Evolutionary conservation across 2,329 filamentous ascomycete genomes (phyloP), one percentile per base, ranked within the genome.

Genomic region (Colletotrichum truncatum): DNA sequence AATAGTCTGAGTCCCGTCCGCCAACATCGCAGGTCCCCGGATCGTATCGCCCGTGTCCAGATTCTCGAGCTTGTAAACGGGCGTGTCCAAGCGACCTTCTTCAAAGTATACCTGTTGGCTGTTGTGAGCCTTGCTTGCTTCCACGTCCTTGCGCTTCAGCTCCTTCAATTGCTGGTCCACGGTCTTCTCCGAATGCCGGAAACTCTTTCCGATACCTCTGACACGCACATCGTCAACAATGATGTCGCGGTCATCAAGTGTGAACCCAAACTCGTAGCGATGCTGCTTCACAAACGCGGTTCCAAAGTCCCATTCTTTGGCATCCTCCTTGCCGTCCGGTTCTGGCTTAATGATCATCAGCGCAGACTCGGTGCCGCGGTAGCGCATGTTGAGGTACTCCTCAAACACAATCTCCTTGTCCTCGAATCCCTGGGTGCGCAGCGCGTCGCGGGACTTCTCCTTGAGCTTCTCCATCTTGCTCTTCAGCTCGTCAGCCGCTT

Each of bases 361-460:
- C 1, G 94, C 93, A 7, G 93, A 97, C 74, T 97, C 94, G 0
- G 94, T 97, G 10, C 94, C 94, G 34, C 93, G 88, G 73, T 97
- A 97, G 62, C 94, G 85, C 90, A 98, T 94, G 75, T 98, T 97
- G 61, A 98, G 87, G 73, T 97, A 98, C 74, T 97, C 92, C 75
- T 97, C 94, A 72, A 95, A 97, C 0, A 89, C 85, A 23, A 97
- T 92, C 30, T 93, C 88, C 5, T 86, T 80, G 43, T 92, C 87
- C 2, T 85, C 81, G 73, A 98, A 97, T 0, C 94, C 94, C 77
- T 98, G 94, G 2, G 91, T 90, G 21, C 83, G 82, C 4, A 98
- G 80, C 1, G 88, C 87, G 16, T 83, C 80, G 0, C 82, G 85
- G 0, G 93, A 94, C 73, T 91, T 93, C n/a, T 87, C 84, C 78